Percentiles rank a stretch among this genome's conserved stretches.
Conservation (phyloP, 306 rosid species). For the Rosa multiflora region DNA sequence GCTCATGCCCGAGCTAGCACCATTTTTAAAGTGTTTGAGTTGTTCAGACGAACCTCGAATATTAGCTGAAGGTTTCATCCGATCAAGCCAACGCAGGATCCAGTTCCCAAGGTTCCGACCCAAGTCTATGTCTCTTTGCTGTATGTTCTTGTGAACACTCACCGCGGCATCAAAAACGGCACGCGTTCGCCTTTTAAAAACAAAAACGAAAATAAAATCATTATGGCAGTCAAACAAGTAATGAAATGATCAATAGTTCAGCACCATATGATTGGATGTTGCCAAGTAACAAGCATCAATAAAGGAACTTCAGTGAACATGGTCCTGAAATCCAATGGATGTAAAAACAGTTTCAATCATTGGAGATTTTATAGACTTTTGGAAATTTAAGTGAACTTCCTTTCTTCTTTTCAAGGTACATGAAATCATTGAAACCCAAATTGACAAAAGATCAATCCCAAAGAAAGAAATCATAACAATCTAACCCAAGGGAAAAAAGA, state of each 20-base stretch:
- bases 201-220: conserved; percentile 6
- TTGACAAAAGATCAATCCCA: not conserved
- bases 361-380: not conserved
- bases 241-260: not conserved
- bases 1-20: conserved; percentile 32
- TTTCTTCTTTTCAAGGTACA: not conserved
- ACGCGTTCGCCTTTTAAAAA: conserved; percentile 63
- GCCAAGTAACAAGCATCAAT: not conserved
- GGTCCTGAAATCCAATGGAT: not conserved
- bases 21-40: conserved; percentile 18
- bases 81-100: conserved; percentile 68
- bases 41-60: conserved; percentile 47
- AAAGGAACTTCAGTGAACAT: not conserved
- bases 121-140: conserved; percentile 80
- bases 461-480: not conserved
- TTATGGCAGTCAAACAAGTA: not conserved
- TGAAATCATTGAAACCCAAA: not conserved
- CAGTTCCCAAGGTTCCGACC: conserved; percentile 84
- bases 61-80: conserved; percentile 81
- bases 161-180: conserved; percentile 63
- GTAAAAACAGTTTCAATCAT: not conserved
- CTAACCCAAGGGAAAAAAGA: not conserved
- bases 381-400: not conserved
- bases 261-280: not conserved
- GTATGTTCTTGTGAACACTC: conserved; percentile 66